phyloP scores from a whole-genome alignment of 2,329 filamentous ascomycete genomes.

The Teratosphaeriaceae sp. region DNA sequence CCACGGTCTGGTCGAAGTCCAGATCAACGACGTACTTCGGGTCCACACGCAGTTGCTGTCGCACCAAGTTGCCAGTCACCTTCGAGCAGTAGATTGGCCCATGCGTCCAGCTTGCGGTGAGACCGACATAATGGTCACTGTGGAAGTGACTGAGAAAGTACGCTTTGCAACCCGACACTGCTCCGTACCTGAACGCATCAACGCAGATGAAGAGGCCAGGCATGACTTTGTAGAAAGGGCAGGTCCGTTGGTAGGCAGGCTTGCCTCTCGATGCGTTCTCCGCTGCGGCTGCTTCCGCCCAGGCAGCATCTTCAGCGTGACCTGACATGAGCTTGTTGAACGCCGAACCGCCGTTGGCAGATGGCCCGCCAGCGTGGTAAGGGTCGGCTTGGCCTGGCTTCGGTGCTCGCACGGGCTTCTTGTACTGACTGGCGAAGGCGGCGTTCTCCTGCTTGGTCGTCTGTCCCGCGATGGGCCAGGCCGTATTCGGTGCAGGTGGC shows the following conservation, averaged over 20 bases:
- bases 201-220: conserved; percentile 89
- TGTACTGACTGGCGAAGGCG: conserved; percentile 49
- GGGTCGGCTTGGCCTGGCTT: conserved; percentile 77
- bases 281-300: conserved; percentile 76
- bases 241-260: conserved; percentile 80
- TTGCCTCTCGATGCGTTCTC: conserved; percentile 75
- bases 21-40: conserved; percentile 78
- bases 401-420: conserved; percentile 58
- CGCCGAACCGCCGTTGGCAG: conserved; percentile 53
- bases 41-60: conserved; percentile 77
- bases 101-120: conserved; percentile 83
- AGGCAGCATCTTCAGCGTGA: conserved; percentile 84
- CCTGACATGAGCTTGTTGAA: conserved; percentile 91
- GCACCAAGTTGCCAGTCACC: conserved; percentile 83
- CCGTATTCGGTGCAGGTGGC: conserved; percentile 8
- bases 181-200: conserved; percentile 92
- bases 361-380: conserved; percentile 49
- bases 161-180: conserved; percentile 82
- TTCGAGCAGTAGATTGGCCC: conserved; percentile 95
- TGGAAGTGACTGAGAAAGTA: conserved; percentile 99
- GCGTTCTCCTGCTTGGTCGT: no score
- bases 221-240: conserved; percentile 98
- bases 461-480: not conserved
- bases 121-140: conserved; percentile 91
- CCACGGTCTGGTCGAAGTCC: conserved; percentile 73